Base-by-base conservation (phyloP, 2,329 filamentous ascomycete genomes). In the Stemphylium lycopersici region DNA sequence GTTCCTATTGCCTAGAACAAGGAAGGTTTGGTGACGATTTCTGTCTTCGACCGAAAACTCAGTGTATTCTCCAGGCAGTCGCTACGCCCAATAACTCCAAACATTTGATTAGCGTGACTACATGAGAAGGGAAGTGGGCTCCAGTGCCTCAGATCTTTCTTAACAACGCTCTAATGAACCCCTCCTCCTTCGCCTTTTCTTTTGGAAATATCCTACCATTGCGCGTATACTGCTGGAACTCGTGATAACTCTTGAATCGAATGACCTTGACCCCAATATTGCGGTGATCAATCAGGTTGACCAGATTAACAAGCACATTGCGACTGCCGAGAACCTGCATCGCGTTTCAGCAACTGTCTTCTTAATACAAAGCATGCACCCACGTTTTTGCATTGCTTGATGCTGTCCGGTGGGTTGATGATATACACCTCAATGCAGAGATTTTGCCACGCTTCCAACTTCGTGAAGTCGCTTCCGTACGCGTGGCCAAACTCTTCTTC, bases 201-300 rank as follows among this genome's bases (percentile, higher is more conserved):
- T 44, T 40, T 1, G 61, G 61, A 45, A 57, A 62, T 5, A 38
- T 39, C 0, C 42, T 48, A 2, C 36, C 34, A 12, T 38, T 37
- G 13, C 15, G 38, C 8, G 64, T 65, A 32, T 61, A 65, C 5
- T 26, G 22, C n/a, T 13, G 22, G 22, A 65, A 65, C 8, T 38
- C 38, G 7, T n/a, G 15, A 22, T 45, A 55, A 18, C 18, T 59
- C 20, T 44, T 39, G 41, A 67, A 65, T 5, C 54, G 55, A 20
- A 55, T 61, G 24, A 67, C 56, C 1, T 41, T 39, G 3, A 53
- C 48, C 0, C 56, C 55, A 8, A 42, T 52, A 32, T 58, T 54
- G 13, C 58, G 58, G 36, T 63, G 63, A 36, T 66, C 59, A 20
- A 67, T 56, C 10, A 67, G 38, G 42, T 67, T 64, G 6, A 61